Evolutionary conservation across 768 basidiomycete genomes (phyloP).

Genomic region (Lyophyllum semitale): DNA sequence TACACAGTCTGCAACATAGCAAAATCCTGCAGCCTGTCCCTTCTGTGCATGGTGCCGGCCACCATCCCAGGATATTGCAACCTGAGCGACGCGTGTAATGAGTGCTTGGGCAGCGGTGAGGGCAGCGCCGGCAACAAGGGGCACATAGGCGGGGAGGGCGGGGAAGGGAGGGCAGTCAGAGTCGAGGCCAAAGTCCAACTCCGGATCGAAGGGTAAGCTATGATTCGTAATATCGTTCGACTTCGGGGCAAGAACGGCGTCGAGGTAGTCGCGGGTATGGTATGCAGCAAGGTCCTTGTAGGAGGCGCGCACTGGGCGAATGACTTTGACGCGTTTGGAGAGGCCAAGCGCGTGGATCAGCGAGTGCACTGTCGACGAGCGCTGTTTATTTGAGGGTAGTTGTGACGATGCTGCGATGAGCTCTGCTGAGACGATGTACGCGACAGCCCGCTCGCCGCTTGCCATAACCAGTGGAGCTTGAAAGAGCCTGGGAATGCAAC

Average conservation of each 20-base stretch:
- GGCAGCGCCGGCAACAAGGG: constrained; percentile 74
- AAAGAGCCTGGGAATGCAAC: not conserved
- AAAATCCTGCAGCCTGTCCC: constrained; percentile 82
- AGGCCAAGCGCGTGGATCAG: constrained; percentile 56
- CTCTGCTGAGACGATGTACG: constrained; percentile 60
- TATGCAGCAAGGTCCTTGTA: constrained; percentile 62
- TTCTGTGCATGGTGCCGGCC: constrained; percentile 90
- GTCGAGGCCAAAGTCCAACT: constrained; percentile 37
- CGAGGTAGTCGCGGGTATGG: constrained; percentile 73
- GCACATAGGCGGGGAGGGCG: constrained; percentile 68
- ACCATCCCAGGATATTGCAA: constrained; percentile 90
- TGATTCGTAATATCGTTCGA: constrained; percentile 13
- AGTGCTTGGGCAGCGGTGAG: constrained; percentile 72
- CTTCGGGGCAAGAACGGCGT: constrained; percentile 49
- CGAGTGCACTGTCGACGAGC: constrained; percentile 68
- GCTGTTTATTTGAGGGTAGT: constrained; percentile 69
- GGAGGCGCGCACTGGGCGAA: constrained; percentile 57
- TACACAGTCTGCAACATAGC: constrained; percentile 91
- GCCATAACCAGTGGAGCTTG: not conserved
- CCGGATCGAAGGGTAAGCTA: constrained; percentile 4
- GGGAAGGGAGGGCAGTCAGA: constrained; percentile 79
- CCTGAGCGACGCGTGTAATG: constrained; percentile 46
- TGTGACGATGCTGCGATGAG: constrained; percentile 56
- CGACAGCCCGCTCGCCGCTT: constrained; percentile 23
- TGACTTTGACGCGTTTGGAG: constrained; percentile 37